These are phyloP conservation scores for Skeletonema grethae DNA, from an alignment of 108 stramenopile species.

Conservation along the genomic window DNA sequence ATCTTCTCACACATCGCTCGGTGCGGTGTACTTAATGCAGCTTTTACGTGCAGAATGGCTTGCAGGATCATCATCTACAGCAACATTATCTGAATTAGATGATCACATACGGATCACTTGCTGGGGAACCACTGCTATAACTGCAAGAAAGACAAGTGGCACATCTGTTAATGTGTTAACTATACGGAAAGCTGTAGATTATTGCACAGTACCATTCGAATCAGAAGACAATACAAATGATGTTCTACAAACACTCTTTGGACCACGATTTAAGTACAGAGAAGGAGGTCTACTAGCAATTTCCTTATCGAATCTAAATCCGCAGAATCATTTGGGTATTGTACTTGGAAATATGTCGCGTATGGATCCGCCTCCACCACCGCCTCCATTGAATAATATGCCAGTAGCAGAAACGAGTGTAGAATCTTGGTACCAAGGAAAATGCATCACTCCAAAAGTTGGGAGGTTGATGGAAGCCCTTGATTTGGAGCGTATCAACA, in stretches of 20 bases:
- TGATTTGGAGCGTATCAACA: constrained; percentile 62
- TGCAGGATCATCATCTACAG: not conserved
- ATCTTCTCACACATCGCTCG: constrained; percentile 71
- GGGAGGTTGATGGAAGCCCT: constrained; percentile 64
- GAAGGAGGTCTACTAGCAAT: constrained; percentile 65
- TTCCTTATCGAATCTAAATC: constrained; percentile 68
- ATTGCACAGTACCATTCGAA: constrained; percentile 56
- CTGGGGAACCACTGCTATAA: constrained; percentile 73
- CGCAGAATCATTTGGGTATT: constrained; percentile 72
- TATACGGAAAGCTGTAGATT: constrained; percentile 56
- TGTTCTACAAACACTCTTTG: constrained; percentile 54
- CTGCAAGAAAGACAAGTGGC: constrained; percentile 56
- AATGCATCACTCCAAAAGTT: constrained; percentile 62
- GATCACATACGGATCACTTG: constrained; percentile 50
- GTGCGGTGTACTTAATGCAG: constrained; percentile 60
- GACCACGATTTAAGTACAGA: constrained; percentile 45
- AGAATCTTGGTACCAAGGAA: constrained; percentile 69
- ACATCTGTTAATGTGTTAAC: constrained; percentile 59
- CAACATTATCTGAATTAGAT: not conserved
- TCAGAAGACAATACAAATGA: constrained; percentile 27
- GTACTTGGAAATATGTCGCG: constrained; percentile 69
- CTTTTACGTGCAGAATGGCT: constrained; percentile 36
- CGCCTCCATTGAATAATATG: constrained; percentile 17
- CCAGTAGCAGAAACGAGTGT: constrained; percentile 8
- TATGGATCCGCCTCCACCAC: constrained; percentile 63